Conservation (phyloP, 306 rosid species). For the Mimosa pudica region DNA sequence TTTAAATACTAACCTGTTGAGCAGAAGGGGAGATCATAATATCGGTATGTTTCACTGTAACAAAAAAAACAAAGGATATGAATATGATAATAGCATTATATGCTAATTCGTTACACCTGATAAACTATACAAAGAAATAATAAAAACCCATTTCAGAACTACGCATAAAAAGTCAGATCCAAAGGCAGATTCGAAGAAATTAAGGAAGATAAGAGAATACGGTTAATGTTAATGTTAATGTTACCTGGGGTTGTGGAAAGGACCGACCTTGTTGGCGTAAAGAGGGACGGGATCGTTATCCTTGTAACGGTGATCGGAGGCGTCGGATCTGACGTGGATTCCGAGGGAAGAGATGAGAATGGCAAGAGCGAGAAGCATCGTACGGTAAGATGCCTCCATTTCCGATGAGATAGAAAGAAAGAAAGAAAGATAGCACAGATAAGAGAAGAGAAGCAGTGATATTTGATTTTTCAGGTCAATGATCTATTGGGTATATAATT, state of each 20-base stretch:
- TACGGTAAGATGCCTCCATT: conserved; percentile 36
- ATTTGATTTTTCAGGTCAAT: too few species aligned
- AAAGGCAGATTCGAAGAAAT: conserved; percentile 29
- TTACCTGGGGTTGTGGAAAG: conserved; percentile 86
- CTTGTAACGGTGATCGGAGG: conserved; percentile 68
- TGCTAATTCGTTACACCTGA: not conserved
- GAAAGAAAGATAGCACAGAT: too few species aligned
- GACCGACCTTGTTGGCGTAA: conserved; percentile 85
- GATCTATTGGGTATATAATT: too few species aligned
- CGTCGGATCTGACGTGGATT: conserved; percentile 61
- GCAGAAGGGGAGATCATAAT: conserved; percentile 82
- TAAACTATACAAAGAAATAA: not conserved
- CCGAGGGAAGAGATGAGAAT: conserved; percentile 39
- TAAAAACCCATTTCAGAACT: not conserved
- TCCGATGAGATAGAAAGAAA: too few species aligned
- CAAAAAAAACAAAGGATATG: not conserved
- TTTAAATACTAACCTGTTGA: conserved; percentile 44
- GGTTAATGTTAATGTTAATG: not conserved
- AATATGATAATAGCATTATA: not conserved
- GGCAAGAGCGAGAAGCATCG: conserved; percentile 42
- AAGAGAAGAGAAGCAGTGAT: not conserved
- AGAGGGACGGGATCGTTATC: conserved; percentile 67
- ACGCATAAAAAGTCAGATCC: conserved; percentile 25
- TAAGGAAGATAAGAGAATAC: not conserved
- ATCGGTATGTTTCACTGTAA: conserved; percentile 88